Percentiles rank a stretch among this genome's conserved stretches.
phyloP scores from a whole-genome alignment of 2,329 filamentous ascomycete species.

The Diatrype stigma region DNA sequence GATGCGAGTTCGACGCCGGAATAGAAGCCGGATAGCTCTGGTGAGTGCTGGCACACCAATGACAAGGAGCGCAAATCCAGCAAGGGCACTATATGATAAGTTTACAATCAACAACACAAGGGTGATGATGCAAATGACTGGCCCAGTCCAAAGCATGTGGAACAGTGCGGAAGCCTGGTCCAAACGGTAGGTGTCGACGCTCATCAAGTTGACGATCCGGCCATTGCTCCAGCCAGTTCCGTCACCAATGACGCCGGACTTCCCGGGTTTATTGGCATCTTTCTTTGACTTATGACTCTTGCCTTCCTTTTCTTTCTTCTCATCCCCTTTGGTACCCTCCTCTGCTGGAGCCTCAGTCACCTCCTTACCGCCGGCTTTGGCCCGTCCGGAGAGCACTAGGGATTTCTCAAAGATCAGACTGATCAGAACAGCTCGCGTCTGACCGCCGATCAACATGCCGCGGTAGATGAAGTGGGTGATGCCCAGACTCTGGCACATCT shows the following conservation, averaged over 20 bases:
- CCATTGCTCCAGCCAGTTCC: conserved; percentile 89
- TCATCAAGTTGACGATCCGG: conserved; percentile 89
- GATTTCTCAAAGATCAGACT: conserved; percentile 88
- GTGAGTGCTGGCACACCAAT: conserved; percentile 75
- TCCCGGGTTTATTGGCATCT: conserved; percentile 30
- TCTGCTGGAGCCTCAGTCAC: conserved; percentile 34
- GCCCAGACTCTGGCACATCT: conserved; percentile 73
- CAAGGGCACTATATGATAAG: conserved; percentile 81
- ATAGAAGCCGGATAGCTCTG: conserved; percentile 70
- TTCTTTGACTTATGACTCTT: conserved; percentile 32
- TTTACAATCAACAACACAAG: conserved; percentile 80
- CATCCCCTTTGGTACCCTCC: conserved; percentile 41
- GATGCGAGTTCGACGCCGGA: conserved; percentile 71
- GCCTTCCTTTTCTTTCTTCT: conserved; percentile 40
- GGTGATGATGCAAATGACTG: conserved; percentile 73
- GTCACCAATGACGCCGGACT: conserved; percentile 57
- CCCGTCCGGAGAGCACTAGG: conserved; percentile 81
- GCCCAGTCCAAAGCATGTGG: conserved; percentile 86
- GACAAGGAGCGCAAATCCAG: conserved; percentile 79
- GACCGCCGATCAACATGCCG: conserved; percentile 87
- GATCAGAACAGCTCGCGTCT: conserved; percentile 77
- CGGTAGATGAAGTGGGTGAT: conserved; percentile 91
- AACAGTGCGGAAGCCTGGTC: conserved; percentile 86
- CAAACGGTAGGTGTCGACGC: conserved; percentile 87
- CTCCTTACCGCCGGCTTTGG: conserved; percentile 69